A percentile compares a stretch with the other conserved stretches of the same genome.
phyloP scores from a whole-genome alignment of 495 filamentous ascomycete species.

The Amniculicola lignicola region DNA sequence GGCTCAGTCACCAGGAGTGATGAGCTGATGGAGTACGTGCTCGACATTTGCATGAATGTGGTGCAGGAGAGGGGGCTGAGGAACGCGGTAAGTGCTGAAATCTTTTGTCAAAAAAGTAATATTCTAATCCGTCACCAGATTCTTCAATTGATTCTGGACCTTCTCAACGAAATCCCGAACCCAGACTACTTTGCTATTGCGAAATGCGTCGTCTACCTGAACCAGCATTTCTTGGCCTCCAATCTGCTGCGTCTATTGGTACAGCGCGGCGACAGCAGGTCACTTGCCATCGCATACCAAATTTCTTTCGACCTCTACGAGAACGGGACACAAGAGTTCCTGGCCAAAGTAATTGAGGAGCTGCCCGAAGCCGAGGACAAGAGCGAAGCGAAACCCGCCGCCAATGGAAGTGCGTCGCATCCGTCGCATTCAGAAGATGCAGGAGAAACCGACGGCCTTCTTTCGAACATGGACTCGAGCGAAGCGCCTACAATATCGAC shows the following conservation, averaged over 20 bases:
- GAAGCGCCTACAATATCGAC: slow-evolving; percentile 34
- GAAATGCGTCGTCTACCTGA: slow-evolving; percentile 95
- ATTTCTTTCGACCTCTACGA: slow-evolving; percentile 98
- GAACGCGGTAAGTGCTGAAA: slow-evolving; percentile 57
- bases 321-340: slow-evolving; percentile 95
- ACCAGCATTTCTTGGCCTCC: slow-evolving; percentile 89
- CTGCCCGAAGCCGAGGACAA: slow-evolving; percentile 55
- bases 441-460: slow-evolving; percentile 42
- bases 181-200: slow-evolving; percentile 98
- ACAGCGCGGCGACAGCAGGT: slow-evolving; percentile 69
- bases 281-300: slow-evolving; percentile 86
- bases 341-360: slow-evolving; percentile 81
- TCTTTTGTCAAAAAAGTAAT: background rate
- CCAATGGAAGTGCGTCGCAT: slow-evolving; percentile 39
- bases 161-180: slow-evolving; percentile 80
- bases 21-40: slow-evolving; percentile 93
- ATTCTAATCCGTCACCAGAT: slow-evolving; percentile 57
- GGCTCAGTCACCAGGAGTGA: slow-evolving; percentile 54
- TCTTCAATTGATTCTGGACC: slow-evolving; percentile 77
- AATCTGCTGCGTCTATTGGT: slow-evolving; percentile 79
- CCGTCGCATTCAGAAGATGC: slow-evolving; percentile 45
- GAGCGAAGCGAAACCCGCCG: slow-evolving; percentile 47
- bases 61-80: slow-evolving; percentile 90
- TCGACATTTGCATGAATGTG: slow-evolving; percentile 95
- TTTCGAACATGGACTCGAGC: slow-evolving; percentile 36